Base-by-base conservation (phyloP, 2,329 filamentous ascomycete species). In the Magnaporthales sp. region DNA sequence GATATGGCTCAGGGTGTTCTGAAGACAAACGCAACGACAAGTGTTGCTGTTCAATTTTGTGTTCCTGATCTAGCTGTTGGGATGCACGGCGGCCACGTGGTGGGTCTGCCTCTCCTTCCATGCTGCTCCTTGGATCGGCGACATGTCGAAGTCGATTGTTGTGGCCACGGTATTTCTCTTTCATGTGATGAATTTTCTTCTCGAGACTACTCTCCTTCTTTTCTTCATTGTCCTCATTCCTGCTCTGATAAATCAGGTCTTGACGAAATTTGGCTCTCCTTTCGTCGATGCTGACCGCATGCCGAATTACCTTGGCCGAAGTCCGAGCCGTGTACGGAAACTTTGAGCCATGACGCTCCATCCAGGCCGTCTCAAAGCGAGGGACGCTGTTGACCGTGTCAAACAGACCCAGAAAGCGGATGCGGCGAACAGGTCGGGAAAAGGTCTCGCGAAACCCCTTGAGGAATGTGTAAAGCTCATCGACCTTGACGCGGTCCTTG, bases 331-430 rank as follows among this genome's bases (percentile, higher is more conserved):
- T 87, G 73, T 90, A 91, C 0, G 90, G 90, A 58, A 92, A 92
- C 73, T 89, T 92, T 73, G 84, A 91, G 27, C 51, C 64, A 27
- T 51, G 46, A 51, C 91, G 85, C 73, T 91, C 86, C 89, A 94
- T 93, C 86, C 88, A 91, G 0, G 84, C 83, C 2, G 82, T 85
- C 75, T 95, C 91, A 68, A 95, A 95, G 3, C 85, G 83, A 1
- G 91, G 90, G 0, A 93, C 90, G 15, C 88, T 91, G 72, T 93
- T 93, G 69, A 94, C 91, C 0, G 90, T 93, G 71, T 94, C 91
- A 69, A 94, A 95, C 0, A 95, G 81, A 0, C 91, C 91, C 1
- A 95, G 80, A 70, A 94, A 93, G 1, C 84, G 83, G 68, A 94
- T 92, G 0, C 89, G 83, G 11, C 87, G 84, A 1, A 93, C 89